phyloP scores from a whole-genome alignment of 2,329 filamentous ascomycete genomes.

The Aspergillus transmontanensis region DNA sequence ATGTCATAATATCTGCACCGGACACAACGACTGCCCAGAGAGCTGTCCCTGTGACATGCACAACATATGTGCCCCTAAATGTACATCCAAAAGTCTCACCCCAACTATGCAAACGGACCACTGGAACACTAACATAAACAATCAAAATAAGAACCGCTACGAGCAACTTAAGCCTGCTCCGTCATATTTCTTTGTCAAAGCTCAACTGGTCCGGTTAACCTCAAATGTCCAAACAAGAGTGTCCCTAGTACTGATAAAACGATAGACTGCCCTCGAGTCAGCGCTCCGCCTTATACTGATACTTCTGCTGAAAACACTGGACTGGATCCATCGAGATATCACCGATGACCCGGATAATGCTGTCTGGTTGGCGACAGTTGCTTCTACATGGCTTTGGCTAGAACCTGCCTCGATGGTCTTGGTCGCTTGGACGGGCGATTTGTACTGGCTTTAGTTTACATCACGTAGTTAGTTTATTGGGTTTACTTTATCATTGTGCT shows the following conservation, averaged over 20 bases:
- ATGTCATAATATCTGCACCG: conserved; percentile 13
- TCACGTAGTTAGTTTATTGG: background rate
- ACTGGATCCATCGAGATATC: background rate
- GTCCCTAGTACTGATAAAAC: background rate
- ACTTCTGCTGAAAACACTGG: background rate
- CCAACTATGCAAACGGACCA: background rate
- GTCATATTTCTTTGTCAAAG: background rate
- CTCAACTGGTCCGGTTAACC: background rate
- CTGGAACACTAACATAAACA: background rate
- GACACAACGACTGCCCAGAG: conserved; percentile 6
- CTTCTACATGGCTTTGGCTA: background rate
- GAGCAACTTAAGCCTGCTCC: background rate
- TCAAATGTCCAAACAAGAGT: background rate
- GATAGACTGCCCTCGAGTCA: background rate
- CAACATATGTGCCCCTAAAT: conserved; percentile 4
- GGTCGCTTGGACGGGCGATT: background rate
- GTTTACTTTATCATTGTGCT: background rate
- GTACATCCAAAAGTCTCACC: background rate
- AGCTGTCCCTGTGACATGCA: conserved; percentile 9
- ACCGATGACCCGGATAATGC: background rate
- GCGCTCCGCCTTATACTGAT: background rate
- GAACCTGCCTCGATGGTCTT: background rate
- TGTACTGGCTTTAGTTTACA: background rate
- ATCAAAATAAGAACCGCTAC: background rate
- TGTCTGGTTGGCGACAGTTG: background rate